phyloP scores from a whole-genome alignment of 805 yeast genomes.

The Candida xyloterini region DNA sequence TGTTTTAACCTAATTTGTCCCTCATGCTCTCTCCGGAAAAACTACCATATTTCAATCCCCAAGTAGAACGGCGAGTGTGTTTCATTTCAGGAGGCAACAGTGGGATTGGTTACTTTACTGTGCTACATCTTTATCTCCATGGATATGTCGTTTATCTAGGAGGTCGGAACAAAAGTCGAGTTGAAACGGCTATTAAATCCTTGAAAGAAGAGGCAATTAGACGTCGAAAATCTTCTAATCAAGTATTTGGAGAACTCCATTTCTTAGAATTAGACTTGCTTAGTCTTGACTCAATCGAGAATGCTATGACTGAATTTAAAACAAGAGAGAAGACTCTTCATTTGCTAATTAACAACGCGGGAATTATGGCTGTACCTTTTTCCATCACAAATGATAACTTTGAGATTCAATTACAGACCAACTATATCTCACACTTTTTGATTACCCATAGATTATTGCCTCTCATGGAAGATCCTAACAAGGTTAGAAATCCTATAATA shows the following conservation, averaged over 20 bases:
- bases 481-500: constrained; percentile 45
- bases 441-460: constrained; percentile 61
- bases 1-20: too few species aligned
- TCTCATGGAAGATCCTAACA: constrained; percentile 38
- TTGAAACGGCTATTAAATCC: constrained; percentile 54
- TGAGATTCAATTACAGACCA: constrained; percentile 78
- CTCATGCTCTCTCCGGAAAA: constrained; percentile 39
- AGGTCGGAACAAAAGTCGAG: constrained; percentile 60
- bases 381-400: constrained; percentile 57
- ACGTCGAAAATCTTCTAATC: constrained; percentile 26
- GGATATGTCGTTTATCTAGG: constrained; percentile 75
- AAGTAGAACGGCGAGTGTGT: constrained; percentile 54
- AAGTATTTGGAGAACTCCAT: constrained; percentile 48
- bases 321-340: constrained; percentile 50
- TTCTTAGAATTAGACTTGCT: constrained; percentile 56
- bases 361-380: constrained; percentile 75
- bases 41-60: constrained; percentile 63
- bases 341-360: constrained; percentile 73
- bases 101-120: constrained; percentile 79
- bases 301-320: constrained; percentile 46
- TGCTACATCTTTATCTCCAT: constrained; percentile 70
- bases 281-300: constrained; percentile 43
- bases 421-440: constrained; percentile 72
- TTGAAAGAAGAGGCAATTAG: constrained; percentile 51
- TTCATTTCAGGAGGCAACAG: constrained; percentile 79